Evolutionary conservation across 495 filamentous ascomycete genomes (phyloP), one percentile per base, ranked within the genome.

Genomic region (Penicillium canariense): DNA sequence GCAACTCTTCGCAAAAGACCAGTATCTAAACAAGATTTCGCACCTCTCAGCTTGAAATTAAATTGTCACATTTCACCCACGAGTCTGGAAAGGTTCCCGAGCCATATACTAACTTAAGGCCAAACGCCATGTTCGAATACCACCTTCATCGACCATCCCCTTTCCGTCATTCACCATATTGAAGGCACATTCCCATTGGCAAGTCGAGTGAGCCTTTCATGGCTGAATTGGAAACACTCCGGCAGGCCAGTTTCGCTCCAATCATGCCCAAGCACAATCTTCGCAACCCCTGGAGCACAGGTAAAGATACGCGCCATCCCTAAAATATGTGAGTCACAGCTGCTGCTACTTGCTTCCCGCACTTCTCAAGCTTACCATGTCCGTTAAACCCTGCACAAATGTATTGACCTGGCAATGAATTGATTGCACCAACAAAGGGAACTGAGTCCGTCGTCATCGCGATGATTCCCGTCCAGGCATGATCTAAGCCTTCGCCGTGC

Each of bases 301-400:
- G 68, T 68, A 34, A 71, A 71, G 14, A 71, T 69, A 5, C 66
- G 55, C 10, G 68, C 68, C 68, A 71, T 71, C 4, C 67, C 67
- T 69, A 35, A 14, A 11, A 2, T 12, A 26, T 0, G n/a, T 12
- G 4, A 46, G 22, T 27, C 1, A 27, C 28, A 46, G 38, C 38
- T 4, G n/a, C 7, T 1, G 14, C 31, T 28, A 50, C 34, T 43
- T 7, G 6, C 2, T 17, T 38, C 0, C 18, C 18, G 18, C 4
- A 18, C n/a, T 10, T 11, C 6, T 2, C n/a, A 14, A 20, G 47
- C 62, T 23, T 35, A 63, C 68, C 68, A 58, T 71, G 68, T 0
- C 68, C 68, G 48, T 68, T 68, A 32, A 71, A 71, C 9, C 68
- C 68, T 15, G 68, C 68, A 58, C 68, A 71, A 4, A 71, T 63